These are phyloP conservation scores for Picochlorum sp. DNA, from an alignment of 139 green algal genomes.

Conservation along the genomic window DNA sequence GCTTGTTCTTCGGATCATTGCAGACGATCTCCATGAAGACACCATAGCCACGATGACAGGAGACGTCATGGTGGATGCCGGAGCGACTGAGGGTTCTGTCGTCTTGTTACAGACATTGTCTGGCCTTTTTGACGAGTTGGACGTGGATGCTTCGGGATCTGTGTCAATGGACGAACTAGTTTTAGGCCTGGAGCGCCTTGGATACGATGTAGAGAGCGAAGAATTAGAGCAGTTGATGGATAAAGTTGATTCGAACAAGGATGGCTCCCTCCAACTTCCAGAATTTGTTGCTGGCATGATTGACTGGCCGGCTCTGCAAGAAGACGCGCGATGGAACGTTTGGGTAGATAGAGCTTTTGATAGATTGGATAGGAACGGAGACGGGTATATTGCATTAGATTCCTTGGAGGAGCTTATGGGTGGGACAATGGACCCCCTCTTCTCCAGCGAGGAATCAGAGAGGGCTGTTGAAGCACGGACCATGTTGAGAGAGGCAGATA, in stretches of 20 bases:
- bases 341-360: constrained; percentile 52
- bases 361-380: constrained; percentile 67
- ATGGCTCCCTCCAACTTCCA: constrained; percentile 58
- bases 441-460: constrained; percentile 12
- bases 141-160: constrained; percentile 57
- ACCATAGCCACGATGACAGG: constrained; percentile 8
- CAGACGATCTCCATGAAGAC: constrained; percentile 48
- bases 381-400: constrained; percentile 74
- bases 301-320: constrained; percentile 62
- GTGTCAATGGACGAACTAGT: constrained; percentile 70
- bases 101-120: constrained; percentile 12
- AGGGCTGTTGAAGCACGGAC: constrained; percentile 49
- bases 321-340: constrained; percentile 29
- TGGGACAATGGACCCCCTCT: not conserved
- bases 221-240: constrained; percentile 70
- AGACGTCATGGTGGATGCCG: not conserved
- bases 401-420: constrained; percentile 47
- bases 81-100: constrained; percentile 10
- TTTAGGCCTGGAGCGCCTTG: constrained; percentile 44
- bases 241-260: constrained; percentile 48
- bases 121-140: constrained; percentile 51
- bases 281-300: constrained; percentile 81
- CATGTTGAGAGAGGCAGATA: constrained; percentile 80
- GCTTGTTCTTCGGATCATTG: constrained; percentile 78
- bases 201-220: constrained; percentile 42